phyloP scores from a whole-genome alignment of 2,329 filamentous ascomycete genomes.

The Chaetomiaceae sp. region DNA sequence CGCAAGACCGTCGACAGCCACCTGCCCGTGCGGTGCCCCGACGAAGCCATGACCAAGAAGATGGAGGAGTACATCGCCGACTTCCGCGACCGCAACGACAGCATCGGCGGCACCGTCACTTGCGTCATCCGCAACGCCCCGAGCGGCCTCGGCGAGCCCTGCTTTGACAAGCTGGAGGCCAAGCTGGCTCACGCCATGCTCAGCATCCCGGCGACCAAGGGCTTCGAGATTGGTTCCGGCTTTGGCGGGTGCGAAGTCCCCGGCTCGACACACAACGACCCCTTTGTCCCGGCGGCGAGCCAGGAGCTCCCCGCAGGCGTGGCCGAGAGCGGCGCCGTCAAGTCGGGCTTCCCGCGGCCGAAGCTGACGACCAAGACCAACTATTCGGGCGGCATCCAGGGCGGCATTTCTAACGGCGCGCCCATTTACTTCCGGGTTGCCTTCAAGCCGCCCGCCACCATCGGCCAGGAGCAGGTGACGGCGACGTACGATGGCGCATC shows the following conservation, averaged over 20 bases:
- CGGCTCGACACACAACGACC: conserved; percentile 88
- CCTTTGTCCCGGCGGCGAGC: conserved; percentile 62
- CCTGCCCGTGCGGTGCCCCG: conserved; percentile 83
- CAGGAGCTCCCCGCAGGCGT: conserved; percentile 35
- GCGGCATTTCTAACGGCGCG: conserved; percentile 89
- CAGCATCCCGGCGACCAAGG: conserved; percentile 90
- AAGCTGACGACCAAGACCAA: conserved; percentile 84
- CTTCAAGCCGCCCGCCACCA: conserved; percentile 94
- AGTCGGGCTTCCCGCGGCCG: conserved; percentile 48
- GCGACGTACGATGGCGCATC: conserved; percentile 67
- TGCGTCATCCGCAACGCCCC: conserved; percentile 88
- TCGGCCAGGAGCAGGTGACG: conserved; percentile 82
- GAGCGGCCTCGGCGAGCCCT: conserved; percentile 83
- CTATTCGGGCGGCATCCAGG: conserved; percentile 92
- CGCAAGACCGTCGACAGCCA: conserved; percentile 75
- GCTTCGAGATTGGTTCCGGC: conserved; percentile 91
- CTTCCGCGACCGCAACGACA: conserved; percentile 75
- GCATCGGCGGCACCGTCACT: conserved; percentile 90
- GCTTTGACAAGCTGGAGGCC: conserved; percentile 94
- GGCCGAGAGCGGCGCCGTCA: conserved; percentile 42
- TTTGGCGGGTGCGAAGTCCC: conserved; percentile 83
- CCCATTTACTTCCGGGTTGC: conserved; percentile 91
- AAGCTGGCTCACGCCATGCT: conserved; percentile 90
- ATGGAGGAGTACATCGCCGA: conserved; percentile 79
- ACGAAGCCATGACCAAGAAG: conserved; percentile 55